phyloP scores from a whole-genome alignment of 176 grass and related monocot species.

The Bothriochloa decipiens region DNA sequence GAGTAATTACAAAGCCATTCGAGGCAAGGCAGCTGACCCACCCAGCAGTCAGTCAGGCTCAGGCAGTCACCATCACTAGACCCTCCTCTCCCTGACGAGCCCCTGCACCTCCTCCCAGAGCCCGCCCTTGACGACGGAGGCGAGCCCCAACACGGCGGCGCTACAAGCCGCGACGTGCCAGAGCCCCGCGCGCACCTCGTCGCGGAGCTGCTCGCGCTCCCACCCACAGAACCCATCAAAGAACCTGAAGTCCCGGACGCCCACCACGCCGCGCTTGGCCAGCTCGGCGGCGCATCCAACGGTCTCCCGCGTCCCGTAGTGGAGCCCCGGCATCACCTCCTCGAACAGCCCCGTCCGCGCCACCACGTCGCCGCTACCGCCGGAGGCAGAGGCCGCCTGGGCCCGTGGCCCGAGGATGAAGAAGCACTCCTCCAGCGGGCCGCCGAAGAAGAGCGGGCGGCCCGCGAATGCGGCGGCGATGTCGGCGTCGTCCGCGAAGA shows the following conservation, averaged over 20 bases:
- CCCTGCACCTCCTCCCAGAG: slow-evolving; percentile 87
- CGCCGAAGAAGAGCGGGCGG: slow-evolving; percentile 86
- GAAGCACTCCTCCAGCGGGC: slow-evolving; percentile 77
- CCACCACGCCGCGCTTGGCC: slow-evolving; percentile 71
- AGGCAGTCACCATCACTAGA: slow-evolving; percentile 47
- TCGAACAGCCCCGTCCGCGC: slow-evolving; percentile 76
- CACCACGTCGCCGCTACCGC: not conserved
- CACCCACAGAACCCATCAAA: slow-evolving; percentile 94
- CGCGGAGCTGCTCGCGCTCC: slow-evolving; percentile 71
- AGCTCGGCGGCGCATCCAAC: slow-evolving; percentile 86
- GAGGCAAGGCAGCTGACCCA: not conserved
- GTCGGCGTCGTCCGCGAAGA: slow-evolving; percentile 53
- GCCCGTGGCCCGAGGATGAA: slow-evolving; percentile 64
- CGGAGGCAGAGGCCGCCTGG: not conserved
- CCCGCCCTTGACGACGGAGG: slow-evolving; percentile 44
- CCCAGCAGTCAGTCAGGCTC: not conserved
- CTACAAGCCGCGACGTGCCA: slow-evolving; percentile 91
- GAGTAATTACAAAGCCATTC: not conserved
- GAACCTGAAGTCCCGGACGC: slow-evolving; percentile 72
- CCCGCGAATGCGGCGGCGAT: slow-evolving; percentile 58
- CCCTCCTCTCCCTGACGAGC: slow-evolving; percentile 67
- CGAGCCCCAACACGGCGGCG: slow-evolving; percentile 63
- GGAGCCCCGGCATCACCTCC: slow-evolving; percentile 80
- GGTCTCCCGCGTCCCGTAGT: slow-evolving; percentile 79
- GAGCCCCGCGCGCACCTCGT: slow-evolving; percentile 65